phyloP scores from a whole-genome alignment of 768 basidiomycete genomes.

The Cystofilobasidium ferigula region DNA sequence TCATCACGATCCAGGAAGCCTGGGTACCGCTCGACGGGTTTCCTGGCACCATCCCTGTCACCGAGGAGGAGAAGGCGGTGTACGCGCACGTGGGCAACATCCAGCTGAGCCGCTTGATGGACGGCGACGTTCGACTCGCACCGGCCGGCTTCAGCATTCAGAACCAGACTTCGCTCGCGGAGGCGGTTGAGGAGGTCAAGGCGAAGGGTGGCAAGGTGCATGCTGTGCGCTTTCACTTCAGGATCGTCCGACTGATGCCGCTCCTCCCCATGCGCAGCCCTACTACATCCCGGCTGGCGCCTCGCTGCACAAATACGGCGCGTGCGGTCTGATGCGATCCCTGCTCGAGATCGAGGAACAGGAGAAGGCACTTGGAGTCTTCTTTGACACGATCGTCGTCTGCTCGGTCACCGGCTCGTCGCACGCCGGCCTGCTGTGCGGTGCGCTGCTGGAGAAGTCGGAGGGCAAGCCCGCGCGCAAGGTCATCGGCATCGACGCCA shows the following conservation, averaged over 20 bases:
- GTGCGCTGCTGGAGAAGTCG: conserved; percentile 25
- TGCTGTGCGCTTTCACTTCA: neutral
- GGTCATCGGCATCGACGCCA: conserved; percentile 32
- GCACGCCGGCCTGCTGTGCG: conserved; percentile 30
- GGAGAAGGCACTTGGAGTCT: conserved; percentile 28
- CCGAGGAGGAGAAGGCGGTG: conserved; percentile 13
- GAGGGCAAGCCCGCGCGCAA: conserved; percentile 29
- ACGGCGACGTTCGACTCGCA: conserved; percentile 31
- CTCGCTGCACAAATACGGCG: conserved; percentile 31
- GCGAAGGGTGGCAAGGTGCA: conserved; percentile 30
- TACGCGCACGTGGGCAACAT: conserved; percentile 15
- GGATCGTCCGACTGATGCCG: neutral
- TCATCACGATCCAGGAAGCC: conserved; percentile 30
- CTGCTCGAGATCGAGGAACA: conserved; percentile 31
- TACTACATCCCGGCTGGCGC: conserved; percentile 31
- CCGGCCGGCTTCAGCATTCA: conserved; percentile 31
- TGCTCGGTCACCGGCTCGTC: conserved; percentile 32
- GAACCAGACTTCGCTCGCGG: conserved; percentile 29
- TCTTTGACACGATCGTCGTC: conserved; percentile 31
- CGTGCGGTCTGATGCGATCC: conserved; percentile 28
- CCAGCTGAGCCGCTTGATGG: conserved; percentile 29
- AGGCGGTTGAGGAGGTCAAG: conserved; percentile 30
- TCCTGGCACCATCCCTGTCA: conserved; percentile 10
- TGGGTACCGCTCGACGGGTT: conserved; percentile 31
- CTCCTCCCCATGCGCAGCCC: neutral